Evolutionary conservation across 2,329 filamentous ascomycete genomes (phyloP).

Genomic region (Verticillium albo-atrum): DNA sequence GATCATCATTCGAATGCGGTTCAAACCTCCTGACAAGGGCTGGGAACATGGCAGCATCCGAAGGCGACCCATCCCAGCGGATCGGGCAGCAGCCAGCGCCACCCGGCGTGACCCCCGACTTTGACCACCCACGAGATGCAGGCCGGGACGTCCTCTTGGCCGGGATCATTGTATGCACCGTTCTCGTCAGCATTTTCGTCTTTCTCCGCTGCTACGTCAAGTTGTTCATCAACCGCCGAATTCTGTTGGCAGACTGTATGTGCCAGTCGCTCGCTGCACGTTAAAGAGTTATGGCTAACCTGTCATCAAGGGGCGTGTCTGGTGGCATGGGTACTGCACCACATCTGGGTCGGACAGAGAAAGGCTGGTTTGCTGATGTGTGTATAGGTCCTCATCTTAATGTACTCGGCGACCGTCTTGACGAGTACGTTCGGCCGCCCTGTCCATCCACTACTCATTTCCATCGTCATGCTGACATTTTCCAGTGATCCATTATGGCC

Average conservation of each 20-base stretch:
- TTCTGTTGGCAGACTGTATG: background rate
- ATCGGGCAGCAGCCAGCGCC: conserved; percentile 15
- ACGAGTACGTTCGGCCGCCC: conserved; percentile 5
- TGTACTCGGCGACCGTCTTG: conserved; percentile 4
- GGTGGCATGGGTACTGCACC: conserved; percentile 5
- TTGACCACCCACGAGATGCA: conserved; percentile 13
- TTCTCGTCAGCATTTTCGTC: conserved; percentile 8
- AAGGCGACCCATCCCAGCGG: background rate
- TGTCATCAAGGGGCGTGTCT: conserved; percentile 4
- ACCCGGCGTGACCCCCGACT: conserved; percentile 15
- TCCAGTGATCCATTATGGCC: conserved; percentile 17
- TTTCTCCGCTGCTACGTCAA: conserved; percentile 14
- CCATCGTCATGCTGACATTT: conserved; percentile 2
- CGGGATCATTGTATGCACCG: conserved; percentile 10
- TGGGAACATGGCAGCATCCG: background rate
- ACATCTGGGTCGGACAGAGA: too few species aligned
- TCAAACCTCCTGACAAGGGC: background rate
- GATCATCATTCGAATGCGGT: background rate
- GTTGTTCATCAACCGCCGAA: conserved; percentile 1
- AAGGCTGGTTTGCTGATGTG: too few species aligned
- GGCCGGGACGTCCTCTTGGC: conserved; percentile 9
- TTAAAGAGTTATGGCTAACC: background rate
- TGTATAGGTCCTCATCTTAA: background rate
- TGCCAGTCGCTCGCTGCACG: background rate
- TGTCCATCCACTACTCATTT: background rate